Conservation (phyloP, 257 asterid species). For the Nicotiana sylvestris region DNA sequence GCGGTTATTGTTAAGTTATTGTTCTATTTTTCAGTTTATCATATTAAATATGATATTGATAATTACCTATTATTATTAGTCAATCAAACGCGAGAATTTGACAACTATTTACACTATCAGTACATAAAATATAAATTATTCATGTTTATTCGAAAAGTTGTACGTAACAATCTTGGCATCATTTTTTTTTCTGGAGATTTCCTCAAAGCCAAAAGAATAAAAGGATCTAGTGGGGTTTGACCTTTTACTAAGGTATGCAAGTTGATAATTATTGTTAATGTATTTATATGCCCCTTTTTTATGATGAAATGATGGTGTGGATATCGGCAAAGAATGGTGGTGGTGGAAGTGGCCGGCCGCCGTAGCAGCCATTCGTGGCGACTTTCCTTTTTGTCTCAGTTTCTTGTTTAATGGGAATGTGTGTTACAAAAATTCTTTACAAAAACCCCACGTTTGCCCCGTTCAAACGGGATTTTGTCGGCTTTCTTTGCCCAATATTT, state of each 20-base stretch:
- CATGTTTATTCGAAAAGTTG: neutral
- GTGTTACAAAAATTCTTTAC: conserved; percentile 20
- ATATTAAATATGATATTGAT: too few species aligned
- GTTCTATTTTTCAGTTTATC: neutral
- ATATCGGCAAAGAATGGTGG: conserved; percentile 28
- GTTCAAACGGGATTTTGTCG: conserved; percentile 30
- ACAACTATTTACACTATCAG: neutral
- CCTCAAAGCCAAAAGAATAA: neutral
- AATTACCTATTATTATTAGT: too few species aligned
- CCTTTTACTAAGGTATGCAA: neutral
- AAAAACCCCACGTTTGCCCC: conserved; percentile 26
- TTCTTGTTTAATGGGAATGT: conserved; percentile 9
- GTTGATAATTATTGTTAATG: conserved; percentile 1
- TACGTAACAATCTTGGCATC: neutral
- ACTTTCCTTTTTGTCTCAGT: neutral
- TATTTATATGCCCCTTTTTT: neutral
- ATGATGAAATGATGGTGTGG: neutral
- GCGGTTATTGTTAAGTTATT: neutral
- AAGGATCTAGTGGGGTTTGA: neutral
- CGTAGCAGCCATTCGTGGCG: conserved; percentile 6
- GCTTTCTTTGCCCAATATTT: neutral
- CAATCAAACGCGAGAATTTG: too few species aligned
- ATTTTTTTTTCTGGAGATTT: neutral
- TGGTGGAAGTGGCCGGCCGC: conserved; percentile 19
- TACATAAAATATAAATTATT: neutral